A percentile compares a stretch with the other conserved stretches of the same genome.
phyloP scores from a whole-genome alignment of 139 green algal genomes.

The Astrephomene gubernaculifera region DNA sequence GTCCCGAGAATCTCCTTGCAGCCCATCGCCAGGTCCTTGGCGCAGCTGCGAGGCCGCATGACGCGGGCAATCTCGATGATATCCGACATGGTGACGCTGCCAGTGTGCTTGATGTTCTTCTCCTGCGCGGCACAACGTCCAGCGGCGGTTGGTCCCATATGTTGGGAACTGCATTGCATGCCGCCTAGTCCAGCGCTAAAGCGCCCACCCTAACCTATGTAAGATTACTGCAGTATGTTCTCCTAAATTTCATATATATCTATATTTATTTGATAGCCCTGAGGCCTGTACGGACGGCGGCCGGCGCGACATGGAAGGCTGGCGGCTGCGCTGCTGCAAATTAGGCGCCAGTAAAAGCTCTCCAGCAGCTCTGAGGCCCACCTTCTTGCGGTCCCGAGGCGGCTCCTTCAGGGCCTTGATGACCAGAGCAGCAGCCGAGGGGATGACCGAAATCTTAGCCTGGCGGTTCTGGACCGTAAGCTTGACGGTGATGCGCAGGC shows the following conservation, averaged over 20 bases:
- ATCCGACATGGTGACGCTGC: conserved; percentile 96
- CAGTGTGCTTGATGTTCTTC: conserved; percentile 99
- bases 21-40: conserved; percentile 88
- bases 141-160: background rate
- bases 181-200: background rate
- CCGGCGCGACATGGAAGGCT: background rate
- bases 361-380: conserved; percentile 40
- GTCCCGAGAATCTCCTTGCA: conserved; percentile 99
- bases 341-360: background rate
- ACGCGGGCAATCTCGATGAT: conserved; percentile 96
- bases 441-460: conserved; percentile 98
- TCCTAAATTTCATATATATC: background rate
- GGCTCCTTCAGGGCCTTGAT: conserved; percentile 99
- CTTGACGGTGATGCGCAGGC: conserved; percentile 98
- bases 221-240: background rate
- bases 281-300: background rate
- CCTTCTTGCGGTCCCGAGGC: conserved; percentile 95
- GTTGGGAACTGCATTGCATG: background rate
- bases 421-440: conserved; percentile 94
- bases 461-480: conserved; percentile 99
- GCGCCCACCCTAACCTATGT: background rate
- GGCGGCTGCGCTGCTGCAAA: conserved; percentile 34
- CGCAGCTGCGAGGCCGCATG: conserved; percentile 94
- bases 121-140: conserved; percentile 71
- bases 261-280: background rate